Evolutionary conservation across 2,329 filamentous ascomycete genomes (phyloP), one percentile per base, ranked within the genome.

Genomic region (Ophiocordyceps camponoti-leonardi): DNA sequence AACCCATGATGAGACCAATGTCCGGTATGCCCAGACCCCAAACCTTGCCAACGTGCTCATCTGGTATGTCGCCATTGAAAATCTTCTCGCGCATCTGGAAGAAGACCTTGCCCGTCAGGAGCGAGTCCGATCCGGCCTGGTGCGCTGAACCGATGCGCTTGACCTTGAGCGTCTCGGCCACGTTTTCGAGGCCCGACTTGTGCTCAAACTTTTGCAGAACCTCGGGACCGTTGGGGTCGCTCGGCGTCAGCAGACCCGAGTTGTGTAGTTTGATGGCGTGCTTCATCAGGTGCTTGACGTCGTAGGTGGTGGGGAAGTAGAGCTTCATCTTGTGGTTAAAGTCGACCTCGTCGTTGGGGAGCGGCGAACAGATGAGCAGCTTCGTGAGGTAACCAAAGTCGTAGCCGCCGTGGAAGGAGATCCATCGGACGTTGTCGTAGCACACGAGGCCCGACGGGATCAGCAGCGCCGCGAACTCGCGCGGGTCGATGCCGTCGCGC

Each of bases 311-410:
- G 0, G 92, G 92, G 61, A 98, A 98, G 70, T 90, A 96, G 42
- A 86, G 81, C 58, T 85, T 85, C 64, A 96, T 86, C 43, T 90
- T 76, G 56, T 81, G 77, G 59, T 93, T 84, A 61, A 96, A 98
- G 51, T 92, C 81, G 44, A 81, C 75, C 60, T 96, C 92, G 53
- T 94, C 86, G 53, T 87, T 84, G 1, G 92, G 92, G 8, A 98
- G 71, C 41, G 82, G 78, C 52, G 80, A 75, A 64, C 84, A 84
- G 47, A 85, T 81, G 61, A 98, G 80, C 47, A 95, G 79, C 66
- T 98, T 98, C 58, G 93, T 88, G 42, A 98, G 71, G 58, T 96
- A 96, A 43, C 88, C 92, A 64, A 98, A 96, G 67, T 98, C 92
- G 64, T 98, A 98, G 49, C 90, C 92, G 26, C 86, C 92, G 62